Evolutionary conservation across 345 rosid genomes (phyloP).

Genomic region (Populus ilicifolia): DNA sequence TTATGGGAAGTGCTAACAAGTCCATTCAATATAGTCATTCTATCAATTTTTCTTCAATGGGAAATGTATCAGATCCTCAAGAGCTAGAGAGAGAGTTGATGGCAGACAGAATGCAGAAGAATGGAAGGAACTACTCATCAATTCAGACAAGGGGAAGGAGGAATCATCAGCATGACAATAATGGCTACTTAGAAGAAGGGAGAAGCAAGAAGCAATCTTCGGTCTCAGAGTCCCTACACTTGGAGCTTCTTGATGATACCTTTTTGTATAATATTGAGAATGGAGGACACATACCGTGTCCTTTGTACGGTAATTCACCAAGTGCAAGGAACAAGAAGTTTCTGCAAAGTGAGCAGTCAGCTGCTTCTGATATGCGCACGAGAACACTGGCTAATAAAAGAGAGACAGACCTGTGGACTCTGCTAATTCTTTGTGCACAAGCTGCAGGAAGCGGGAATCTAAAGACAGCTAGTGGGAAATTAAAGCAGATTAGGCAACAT

Average conservation of each 20-base stretch:
- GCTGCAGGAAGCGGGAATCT: slow-evolving; percentile 57
- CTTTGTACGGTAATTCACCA: not conserved
- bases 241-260: slow-evolving; percentile 43
- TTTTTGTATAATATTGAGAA: slow-evolving; percentile 32
- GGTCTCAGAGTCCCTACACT: slow-evolving; percentile 40
- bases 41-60: not conserved
- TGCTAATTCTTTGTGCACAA: slow-evolving; percentile 65
- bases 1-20: slow-evolving; percentile 9
- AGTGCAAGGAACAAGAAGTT: slow-evolving; percentile 2
- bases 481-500: slow-evolving; percentile 60
- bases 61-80: slow-evolving; percentile 2
- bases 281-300: slow-evolving; percentile 1
- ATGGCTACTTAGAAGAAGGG: slow-evolving; percentile 29
- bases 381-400: slow-evolving; percentile 23
- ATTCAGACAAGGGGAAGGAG: slow-evolving; percentile 31
- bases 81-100: not conserved
- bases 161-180: slow-evolving; percentile 29
- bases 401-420: slow-evolving; percentile 47
- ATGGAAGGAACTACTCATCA: slow-evolving; percentile 11
- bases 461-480: slow-evolving; percentile 46
- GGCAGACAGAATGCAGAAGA: not conserved
- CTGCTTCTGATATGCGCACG: slow-evolving; percentile 20
- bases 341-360: slow-evolving; percentile 12
- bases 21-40: not conserved
- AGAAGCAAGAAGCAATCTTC: slow-evolving; percentile 51